Evolutionary conservation across 768 basidiomycete genomes (phyloP), one percentile per base, ranked within the genome.

Genomic region (Suillus plorans): DNA sequence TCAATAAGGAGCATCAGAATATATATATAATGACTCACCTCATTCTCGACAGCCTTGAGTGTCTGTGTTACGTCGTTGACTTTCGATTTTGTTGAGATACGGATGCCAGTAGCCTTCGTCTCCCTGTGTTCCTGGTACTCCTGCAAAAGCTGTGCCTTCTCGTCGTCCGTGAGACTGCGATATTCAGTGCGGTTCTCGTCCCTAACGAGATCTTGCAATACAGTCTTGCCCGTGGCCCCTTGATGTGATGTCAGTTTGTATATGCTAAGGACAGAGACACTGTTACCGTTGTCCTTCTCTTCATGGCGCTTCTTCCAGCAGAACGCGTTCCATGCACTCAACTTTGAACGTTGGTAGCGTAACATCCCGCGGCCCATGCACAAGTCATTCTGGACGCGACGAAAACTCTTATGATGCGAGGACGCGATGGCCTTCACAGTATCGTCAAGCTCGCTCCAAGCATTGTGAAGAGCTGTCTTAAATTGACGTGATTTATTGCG

Each of bases 1-100:
- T 52, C 25, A 52, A 13, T 50, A n/a, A 50, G 16, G 14, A 31
- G 9, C 12, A 52, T 8, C 18, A 14, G 28, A 55, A 60, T 14
- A 61, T n/a, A 9, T 44, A 53, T 10, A 9, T 39, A 50, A 53
- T 20, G 18, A 31, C 37, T 5, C 25, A 49, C 67, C 56, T 67
- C 61, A 37, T 62, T 52, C 47, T 67, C 55, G 14, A 67, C 36
- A 5, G 31, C 52, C 50, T 65, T 67, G 45, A 67, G 49, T 2
- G 64, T 67, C 31, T 60, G 37, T 6, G 57, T 65, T 5, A 67
- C 50, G 22, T 67, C n/a, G 3, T 65, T 65, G 41, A 67, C 61
- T 53, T 65, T 64, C 1, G 56, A 67, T 28, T 63, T 65, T 8
- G 62, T 16, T 12, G 58, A 41, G 31, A 63, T 59, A 25, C 39